Evolutionary conservation across 148 eudicot species (phyloP).

Genomic region (Rhododendron vialii): DNA sequence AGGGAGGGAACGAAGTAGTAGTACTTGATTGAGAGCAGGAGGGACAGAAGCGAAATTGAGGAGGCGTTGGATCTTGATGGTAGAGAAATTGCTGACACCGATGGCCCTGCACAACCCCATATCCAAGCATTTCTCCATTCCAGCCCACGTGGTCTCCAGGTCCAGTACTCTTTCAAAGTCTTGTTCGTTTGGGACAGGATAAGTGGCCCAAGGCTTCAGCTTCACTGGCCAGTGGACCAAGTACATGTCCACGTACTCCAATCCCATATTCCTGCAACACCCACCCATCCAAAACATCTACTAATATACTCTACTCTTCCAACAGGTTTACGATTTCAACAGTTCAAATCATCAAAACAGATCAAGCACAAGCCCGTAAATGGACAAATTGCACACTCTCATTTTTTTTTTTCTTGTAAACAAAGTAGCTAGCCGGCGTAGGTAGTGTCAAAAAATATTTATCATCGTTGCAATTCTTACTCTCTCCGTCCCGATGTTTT

Average conservation of each 20-base stretch:
- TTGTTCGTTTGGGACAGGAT: conserved; percentile 50
- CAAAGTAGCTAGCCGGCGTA: too few species aligned
- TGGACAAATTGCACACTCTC: too few species aligned
- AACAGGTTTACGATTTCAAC: too few species aligned
- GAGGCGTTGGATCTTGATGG: conserved; percentile 36
- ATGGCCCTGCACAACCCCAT: conserved; percentile 54
- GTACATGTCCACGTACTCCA: conserved; percentile 64
- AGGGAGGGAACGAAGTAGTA: neutral
- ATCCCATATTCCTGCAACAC: conserved; percentile 31
- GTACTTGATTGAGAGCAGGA: conserved; percentile 62
- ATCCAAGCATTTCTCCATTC: conserved; percentile 53
- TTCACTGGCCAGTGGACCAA: conserved; percentile 65
- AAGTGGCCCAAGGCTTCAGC: conserved; percentile 41
- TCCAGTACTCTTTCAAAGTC: conserved; percentile 42
- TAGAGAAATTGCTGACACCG: conserved; percentile 65
- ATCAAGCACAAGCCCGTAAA: too few species aligned
- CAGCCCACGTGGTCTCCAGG: conserved; percentile 49
- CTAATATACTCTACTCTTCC: too few species aligned
- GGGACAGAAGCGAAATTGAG: conserved; percentile 37
- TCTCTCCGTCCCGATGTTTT: too few species aligned
- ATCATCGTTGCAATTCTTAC: too few species aligned
- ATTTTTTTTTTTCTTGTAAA: too few species aligned
- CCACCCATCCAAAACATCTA: too few species aligned
- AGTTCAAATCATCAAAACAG: too few species aligned
- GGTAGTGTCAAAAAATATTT: too few species aligned